These are phyloP conservation scores for Carallia brachiata DNA, from an alignment of 345 rosid species.

Conservation along the genomic window DNA sequence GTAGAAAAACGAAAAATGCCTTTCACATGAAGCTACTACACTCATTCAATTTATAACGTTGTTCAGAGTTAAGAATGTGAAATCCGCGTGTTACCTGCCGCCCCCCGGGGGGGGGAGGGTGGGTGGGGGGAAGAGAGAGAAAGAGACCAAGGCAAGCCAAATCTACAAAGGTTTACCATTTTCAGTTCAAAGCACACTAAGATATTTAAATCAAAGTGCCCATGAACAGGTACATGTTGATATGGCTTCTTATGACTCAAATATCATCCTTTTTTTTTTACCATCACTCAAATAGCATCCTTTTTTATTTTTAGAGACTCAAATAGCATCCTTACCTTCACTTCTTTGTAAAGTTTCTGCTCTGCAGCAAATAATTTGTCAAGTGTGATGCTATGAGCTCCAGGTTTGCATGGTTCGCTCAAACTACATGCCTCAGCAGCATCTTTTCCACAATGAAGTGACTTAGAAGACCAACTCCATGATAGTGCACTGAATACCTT, in stretches of 20 bases:
- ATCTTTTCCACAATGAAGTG: constrained; percentile 52
- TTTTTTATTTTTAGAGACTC: constrained; percentile 5
- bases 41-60: too few species aligned
- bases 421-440: constrained; percentile 32
- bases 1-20: too few species aligned
- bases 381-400: constrained; percentile 80
- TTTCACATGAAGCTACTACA: too few species aligned
- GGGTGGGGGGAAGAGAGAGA: too few species aligned
- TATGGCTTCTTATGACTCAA: constrained; percentile 6
- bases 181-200: too few species aligned
- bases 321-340: constrained; percentile 50
- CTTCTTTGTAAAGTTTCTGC: constrained; percentile 74
- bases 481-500: constrained; percentile 89
- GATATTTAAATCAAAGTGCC: too few species aligned
- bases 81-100: too few species aligned
- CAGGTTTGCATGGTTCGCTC: constrained; percentile 73
- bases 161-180: too few species aligned
- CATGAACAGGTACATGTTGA: neutral
- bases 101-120: too few species aligned
- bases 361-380: constrained; percentile 72
- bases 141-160: too few species aligned
- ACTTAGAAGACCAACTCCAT: constrained; percentile 90
- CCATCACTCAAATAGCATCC: constrained; percentile 13
- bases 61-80: too few species aligned
- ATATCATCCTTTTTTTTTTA: neutral